A percentile compares a stretch with the other conserved stretches of the same genome.
Conservation (phyloP, 179 eudicot species). For the Actinidia arguta region DNA sequence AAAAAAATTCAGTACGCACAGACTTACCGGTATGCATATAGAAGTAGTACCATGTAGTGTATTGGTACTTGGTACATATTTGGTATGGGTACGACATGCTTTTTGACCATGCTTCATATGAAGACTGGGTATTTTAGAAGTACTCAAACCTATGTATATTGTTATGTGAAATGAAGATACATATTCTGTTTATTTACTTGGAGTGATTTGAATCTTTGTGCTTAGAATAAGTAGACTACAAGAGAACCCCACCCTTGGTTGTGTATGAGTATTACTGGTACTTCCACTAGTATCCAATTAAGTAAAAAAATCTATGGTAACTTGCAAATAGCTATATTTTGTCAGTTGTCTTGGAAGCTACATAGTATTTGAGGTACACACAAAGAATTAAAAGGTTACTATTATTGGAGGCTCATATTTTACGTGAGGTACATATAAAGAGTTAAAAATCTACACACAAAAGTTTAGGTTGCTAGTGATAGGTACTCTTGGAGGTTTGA, state of each 20-base stretch:
- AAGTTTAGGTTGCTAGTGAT: no score
- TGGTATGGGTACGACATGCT: no score
- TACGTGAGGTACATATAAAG: no score
- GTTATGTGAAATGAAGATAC: conserved; percentile 6
- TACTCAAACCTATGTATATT: not conserved
- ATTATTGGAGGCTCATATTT: not conserved
- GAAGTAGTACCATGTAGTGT: no score
- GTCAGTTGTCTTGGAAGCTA: not conserved
- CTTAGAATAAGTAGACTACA: not conserved
- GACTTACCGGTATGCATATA: no score
- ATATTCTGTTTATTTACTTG: not conserved
- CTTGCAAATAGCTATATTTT: not conserved
- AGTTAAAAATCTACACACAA: no score
- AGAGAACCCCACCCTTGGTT: not conserved
- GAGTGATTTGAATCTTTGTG: conserved; percentile 4
- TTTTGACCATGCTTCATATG: no score
- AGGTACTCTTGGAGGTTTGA: no score
- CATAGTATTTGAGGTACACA: no score
- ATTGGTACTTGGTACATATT: no score
- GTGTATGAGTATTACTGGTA: not conserved
- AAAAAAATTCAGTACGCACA: no score
- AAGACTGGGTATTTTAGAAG: conserved; percentile 6
- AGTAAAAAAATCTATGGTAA: not conserved
- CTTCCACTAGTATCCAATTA: not conserved
- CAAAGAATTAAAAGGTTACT: not conserved